Base-by-base conservation (phyloP, 129 eudicot species). In the Rutidosis leptorrhynchoides region DNA sequence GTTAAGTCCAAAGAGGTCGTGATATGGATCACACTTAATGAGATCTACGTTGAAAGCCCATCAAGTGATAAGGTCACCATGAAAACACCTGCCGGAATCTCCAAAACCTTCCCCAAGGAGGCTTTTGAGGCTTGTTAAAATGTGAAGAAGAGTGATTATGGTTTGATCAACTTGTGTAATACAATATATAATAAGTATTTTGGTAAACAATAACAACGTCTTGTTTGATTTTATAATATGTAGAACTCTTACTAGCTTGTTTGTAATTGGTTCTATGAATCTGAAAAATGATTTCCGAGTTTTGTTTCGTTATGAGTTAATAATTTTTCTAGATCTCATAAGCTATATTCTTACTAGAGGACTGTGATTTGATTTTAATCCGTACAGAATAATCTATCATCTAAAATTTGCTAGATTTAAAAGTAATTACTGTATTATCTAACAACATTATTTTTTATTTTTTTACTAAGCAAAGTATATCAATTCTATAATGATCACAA, bases 1-100 rank as follows among this genome's bases (percentile, higher is more conserved):
- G 83, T 83, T 5, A 87, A 81, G 79, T 57, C 81, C 3, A 87
- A 81, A 79, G 90, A 87, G 81, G 65, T 87, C 11, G 46, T 87
- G 35, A 23, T 83, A 58, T 86, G 95, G 95, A 53, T 87, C 49
- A 46, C 72, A 4, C 7, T 48, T 1, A 20, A 48, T 2, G 22
- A 48, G 24, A 17, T 17, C 22, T 20, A 48, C 22, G 23, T 48
- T 17, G 55, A 48, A 15, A 7, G 10, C 9, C 55, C 55, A 6
- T 17, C 55, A n/a, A 48, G 55, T 20, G 24, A 48, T 7, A 48
- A 48, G 22, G 22, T 48, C 55, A 48, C 55, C 55, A 35, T 27
- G 90, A 87, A 12, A 80, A 82, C 61, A 62, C 21, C 25, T 20
- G 17, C 22, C 0, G 55, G 55, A 16, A 48, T 48, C 20, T 48